phyloP scores from a whole-genome alignment of 2,329 filamentous ascomycete genomes.

The Microcyclospora pomicola region DNA sequence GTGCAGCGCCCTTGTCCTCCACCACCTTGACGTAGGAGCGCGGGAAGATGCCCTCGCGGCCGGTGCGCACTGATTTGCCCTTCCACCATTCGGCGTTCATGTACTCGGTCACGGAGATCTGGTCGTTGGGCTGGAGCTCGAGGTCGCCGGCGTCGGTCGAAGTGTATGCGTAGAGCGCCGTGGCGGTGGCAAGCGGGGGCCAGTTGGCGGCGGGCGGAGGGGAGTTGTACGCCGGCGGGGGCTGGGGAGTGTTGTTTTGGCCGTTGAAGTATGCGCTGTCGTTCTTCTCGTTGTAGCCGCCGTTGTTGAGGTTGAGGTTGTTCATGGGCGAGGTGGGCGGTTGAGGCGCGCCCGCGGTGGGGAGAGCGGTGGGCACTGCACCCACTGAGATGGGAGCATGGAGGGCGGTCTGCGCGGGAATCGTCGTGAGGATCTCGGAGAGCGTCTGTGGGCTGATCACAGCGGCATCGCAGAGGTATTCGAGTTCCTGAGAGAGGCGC shows the following conservation, averaged over 20 bases:
- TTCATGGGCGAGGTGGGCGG: conserved; percentile 17
- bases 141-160: conserved; percentile 72
- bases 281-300: conserved; percentile 22
- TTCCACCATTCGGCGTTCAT: conserved; percentile 98
- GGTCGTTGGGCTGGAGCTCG: conserved; percentile 66
- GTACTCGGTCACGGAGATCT: conserved; percentile 68
- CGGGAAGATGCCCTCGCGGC: conserved; percentile 87
- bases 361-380: conserved; percentile 21
- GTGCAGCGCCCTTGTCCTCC: conserved; percentile 44
- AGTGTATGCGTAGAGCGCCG: conserved; percentile 71
- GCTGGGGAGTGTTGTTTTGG: conserved; percentile 28
- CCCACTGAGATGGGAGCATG: conserved; percentile 25
- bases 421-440: conserved; percentile 56
- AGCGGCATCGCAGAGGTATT: conserved; percentile 71
- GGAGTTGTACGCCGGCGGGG: conserved; percentile 42
- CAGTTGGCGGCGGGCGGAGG: conserved; percentile 34
- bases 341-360: conserved; percentile 9
- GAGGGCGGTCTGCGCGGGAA: conserved; percentile 57
- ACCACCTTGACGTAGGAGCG: conserved; percentile 66
- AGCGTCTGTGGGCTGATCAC: conserved; percentile 64
- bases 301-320: conserved; percentile 22
- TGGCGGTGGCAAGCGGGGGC: conserved; percentile 55
- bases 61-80: conserved; percentile 71
- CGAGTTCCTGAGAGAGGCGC: conserved; percentile 55
- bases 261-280: conserved; percentile 24